A percentile compares a stretch with the other conserved stretches of the same genome.
Conservation (phyloP, 139 green algal species). For the Raphidocelis subcapitata region DNA sequence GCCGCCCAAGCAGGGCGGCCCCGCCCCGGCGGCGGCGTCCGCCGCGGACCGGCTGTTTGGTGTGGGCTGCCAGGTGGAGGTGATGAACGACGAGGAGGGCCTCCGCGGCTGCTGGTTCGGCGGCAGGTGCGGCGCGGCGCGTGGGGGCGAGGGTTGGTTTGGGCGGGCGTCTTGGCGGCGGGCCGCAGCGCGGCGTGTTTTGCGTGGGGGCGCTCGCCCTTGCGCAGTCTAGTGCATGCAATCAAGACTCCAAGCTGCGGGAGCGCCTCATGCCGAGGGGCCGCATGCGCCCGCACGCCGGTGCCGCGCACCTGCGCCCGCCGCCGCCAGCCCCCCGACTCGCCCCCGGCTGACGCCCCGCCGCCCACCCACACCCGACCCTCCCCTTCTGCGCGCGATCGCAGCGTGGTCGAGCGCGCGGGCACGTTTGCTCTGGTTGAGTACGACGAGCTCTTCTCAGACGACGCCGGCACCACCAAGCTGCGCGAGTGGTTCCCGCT, state of each 20-base stretch:
- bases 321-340: no score
- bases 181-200: no score
- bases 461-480: slow-evolving; percentile 13
- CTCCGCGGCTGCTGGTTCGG: slow-evolving; percentile 37
- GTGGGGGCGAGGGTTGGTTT: background rate
- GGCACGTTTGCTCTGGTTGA: slow-evolving; percentile 37
- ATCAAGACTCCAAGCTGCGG: no score
- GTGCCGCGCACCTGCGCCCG: no score
- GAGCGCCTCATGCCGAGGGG: no score
- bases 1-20: no score
- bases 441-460: slow-evolving; percentile 37
- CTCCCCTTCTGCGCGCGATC: no score
- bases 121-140: background rate
- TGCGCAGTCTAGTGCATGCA: no score
- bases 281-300: no score
- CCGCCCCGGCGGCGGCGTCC: background rate
- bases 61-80: slow-evolving; percentile 22
- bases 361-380: background rate
- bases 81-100: slow-evolving; percentile 44
- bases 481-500: slow-evolving; percentile 57
- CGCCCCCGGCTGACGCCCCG: background rate
- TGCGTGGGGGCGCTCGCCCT: no score
- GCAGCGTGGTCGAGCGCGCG: slow-evolving; percentile 7
- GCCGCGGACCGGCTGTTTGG: background rate
- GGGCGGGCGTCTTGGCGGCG: no score